Evolutionary conservation across 1,284 basidiomycete species (phyloP).

Genomic region (Thecaphora frezii): DNA sequence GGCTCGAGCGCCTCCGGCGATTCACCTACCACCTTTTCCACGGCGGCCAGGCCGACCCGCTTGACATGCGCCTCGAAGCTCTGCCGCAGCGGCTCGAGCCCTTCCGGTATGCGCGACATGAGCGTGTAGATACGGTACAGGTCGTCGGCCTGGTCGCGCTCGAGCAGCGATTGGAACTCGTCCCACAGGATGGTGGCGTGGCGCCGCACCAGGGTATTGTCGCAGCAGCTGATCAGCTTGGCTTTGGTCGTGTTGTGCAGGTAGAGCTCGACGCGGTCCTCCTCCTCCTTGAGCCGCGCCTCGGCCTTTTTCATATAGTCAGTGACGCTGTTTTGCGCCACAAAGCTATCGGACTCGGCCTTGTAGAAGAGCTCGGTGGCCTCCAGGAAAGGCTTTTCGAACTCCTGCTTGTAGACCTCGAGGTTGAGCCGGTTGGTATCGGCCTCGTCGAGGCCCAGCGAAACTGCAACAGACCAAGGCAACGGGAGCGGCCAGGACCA

Average conservation of each 20-base stretch:
- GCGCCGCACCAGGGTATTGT: slow-evolving; percentile 85
- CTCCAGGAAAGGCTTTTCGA: slow-evolving; percentile 84
- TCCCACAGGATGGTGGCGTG: slow-evolving; percentile 89
- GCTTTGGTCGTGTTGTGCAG: slow-evolving; percentile 68
- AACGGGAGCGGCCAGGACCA: too few relatives aligned
- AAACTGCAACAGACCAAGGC: too few relatives aligned
- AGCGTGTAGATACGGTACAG: slow-evolving; percentile 82
- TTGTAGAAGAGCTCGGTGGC: slow-evolving; percentile 90
- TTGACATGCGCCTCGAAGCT: slow-evolving; percentile 95
- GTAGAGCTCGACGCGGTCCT: slow-evolving; percentile 91
- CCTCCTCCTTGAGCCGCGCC: slow-evolving; percentile 86
- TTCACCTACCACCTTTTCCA: slow-evolving; percentile 72
- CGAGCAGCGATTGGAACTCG: slow-evolving; percentile 87
- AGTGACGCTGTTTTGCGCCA: slow-evolving; percentile 84
- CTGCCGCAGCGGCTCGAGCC: slow-evolving; percentile 86
- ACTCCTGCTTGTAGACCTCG: slow-evolving; percentile 89
- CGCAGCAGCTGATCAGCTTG: slow-evolving; percentile 80
- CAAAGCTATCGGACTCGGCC: slow-evolving; percentile 84
- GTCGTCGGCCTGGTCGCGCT: slow-evolving; percentile 90
- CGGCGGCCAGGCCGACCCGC: slow-evolving; percentile 78
- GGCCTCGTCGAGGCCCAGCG: slow-evolving; percentile 86
- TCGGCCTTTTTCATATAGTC: slow-evolving; percentile 98
- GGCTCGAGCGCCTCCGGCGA: slow-evolving; percentile 67
- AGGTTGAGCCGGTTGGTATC: slow-evolving; percentile 90
- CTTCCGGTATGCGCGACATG: slow-evolving; percentile 82